Percentiles rank a stretch among this genome's conserved stretches.
Conservation (phyloP, 176 grass and related monocot genomes). For the Raddia guianensis region DNA sequence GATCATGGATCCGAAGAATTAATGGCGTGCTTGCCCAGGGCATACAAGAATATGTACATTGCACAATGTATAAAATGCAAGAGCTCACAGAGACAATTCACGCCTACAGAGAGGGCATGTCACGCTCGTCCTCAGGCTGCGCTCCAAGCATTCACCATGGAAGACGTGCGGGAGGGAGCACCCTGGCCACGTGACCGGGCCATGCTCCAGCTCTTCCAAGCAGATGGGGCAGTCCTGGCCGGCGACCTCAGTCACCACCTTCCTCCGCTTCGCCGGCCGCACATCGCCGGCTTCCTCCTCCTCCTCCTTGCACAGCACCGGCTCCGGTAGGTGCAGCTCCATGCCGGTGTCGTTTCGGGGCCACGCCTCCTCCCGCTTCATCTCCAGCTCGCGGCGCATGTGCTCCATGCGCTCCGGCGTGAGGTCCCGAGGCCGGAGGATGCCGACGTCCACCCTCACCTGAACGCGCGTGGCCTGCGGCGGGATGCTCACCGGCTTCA, state of each 20-base stretch:
- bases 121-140: neutral
- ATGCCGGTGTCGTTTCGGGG: neutral
- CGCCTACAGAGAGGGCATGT: neutral
- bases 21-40: neutral
- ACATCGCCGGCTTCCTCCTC: neutral
- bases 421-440: conserved; percentile 18
- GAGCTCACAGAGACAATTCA: neutral
- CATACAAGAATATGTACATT: neutral
- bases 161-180: conserved; percentile 35
- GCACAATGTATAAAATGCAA: neutral
- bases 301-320: neutral
- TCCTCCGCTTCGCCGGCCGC: conserved; percentile 15
- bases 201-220: conserved; percentile 1
- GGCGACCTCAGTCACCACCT: neutral
- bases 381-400: conserved; percentile 13
- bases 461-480: neutral
- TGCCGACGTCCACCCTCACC: conserved; percentile 30
- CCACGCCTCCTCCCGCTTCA: neutral
- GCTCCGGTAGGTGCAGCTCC: conserved; percentile 34
- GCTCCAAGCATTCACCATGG: conserved; percentile 37
- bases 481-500: neutral
- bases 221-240: conserved; percentile 32
- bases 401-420: conserved; percentile 5
- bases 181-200: conserved; percentile 30
- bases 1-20: neutral